Evolutionary conservation across 2,329 filamentous ascomycete genomes (phyloP), one percentile per base, ranked within the genome.

Genomic region (Beauveria asiatica): DNA sequence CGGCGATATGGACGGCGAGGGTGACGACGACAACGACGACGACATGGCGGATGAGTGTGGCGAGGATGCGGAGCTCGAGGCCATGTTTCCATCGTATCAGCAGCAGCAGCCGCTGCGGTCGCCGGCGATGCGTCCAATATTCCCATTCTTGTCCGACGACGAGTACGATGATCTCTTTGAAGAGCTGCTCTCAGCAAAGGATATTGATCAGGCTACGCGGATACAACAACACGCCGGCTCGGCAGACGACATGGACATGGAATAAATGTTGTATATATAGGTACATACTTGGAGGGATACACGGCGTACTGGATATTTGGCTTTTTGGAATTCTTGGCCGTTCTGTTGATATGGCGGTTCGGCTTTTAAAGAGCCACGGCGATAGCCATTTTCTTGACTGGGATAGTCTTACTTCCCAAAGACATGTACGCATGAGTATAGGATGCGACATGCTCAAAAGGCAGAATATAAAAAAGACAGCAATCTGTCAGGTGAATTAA

Each of bases 121-220:
- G 21, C 41, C 63, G 5, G 54, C 64, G 11, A 66, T 64, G 39
- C 68, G 66, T n/a, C 72, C 71, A 16, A 66, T 68, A 7, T 74
- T 75, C 2, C 67, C 71, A 9, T 67, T 70, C 1, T 70, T 77
- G 37, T 78, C 75, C 1, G 83, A 86, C 57, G 83, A 85, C 50
- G 83, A 85, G 48, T 87, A 85, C 66, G 84, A 87, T 64, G 73
- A 78, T 51, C 71, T 86, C 10, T 87, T 96, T 63, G 72, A 69
- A 13, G 73, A 75, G 60, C 65, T 75, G 17, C 66, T 75, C 9
- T 66, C 70, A 17, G 49, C 57, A 30, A 59, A 59, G 49, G 49
- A 59, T 27, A 41, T 59, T 13, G 57, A 53, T 17, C 27, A 48
- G 30, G 27, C 27, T 8, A 45, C 48, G 13, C 70, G 72, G 62